Percentiles rank a stretch among this genome's conserved stretches.
These are phyloP conservation scores for Inga oerstediana DNA, from an alignment of 306 rosid species.

Conservation along the genomic window DNA sequence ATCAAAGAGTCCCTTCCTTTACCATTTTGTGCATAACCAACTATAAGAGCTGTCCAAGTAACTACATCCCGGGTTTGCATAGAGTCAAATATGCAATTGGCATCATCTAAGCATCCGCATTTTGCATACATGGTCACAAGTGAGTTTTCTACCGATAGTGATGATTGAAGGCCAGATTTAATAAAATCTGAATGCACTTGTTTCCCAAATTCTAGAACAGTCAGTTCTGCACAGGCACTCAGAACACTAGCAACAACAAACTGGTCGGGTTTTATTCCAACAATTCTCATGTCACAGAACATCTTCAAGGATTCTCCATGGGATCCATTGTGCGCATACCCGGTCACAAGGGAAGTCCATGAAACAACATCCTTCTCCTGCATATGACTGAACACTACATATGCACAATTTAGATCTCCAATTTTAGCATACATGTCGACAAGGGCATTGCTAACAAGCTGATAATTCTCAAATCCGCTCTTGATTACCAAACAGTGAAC, in stretches of 20 bases:
- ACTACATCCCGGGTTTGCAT: conserved; percentile 68
- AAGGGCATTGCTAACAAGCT: conserved; percentile 78
- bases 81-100: conserved; percentile 57
- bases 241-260: conserved; percentile 68
- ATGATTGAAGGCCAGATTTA: conserved; percentile 62
- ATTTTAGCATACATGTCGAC: conserved; percentile 86
- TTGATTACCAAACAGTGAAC: conserved; percentile 72
- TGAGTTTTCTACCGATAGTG: conserved; percentile 72
- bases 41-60: conserved; percentile 90
- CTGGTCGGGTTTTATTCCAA: conserved; percentile 68
- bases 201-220: conserved; percentile 76
- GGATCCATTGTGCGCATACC: conserved; percentile 71
- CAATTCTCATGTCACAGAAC: conserved; percentile 74
- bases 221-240: conserved; percentile 81
- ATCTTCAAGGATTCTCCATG: conserved; percentile 63
- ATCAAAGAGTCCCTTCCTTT: conserved; percentile 74
- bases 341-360: conserved; percentile 91
- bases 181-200: conserved; percentile 74
- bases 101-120: conserved; percentile 89
- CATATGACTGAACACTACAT: conserved; percentile 59
- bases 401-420: conserved; percentile 56
- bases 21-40: conserved; percentile 91
- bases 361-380: conserved; percentile 80
- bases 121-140: conserved; percentile 86
- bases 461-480: conserved; percentile 72